Base-by-base conservation (phyloP, 108 stramenopile species). In the Nitzschia putrida region DNA sequence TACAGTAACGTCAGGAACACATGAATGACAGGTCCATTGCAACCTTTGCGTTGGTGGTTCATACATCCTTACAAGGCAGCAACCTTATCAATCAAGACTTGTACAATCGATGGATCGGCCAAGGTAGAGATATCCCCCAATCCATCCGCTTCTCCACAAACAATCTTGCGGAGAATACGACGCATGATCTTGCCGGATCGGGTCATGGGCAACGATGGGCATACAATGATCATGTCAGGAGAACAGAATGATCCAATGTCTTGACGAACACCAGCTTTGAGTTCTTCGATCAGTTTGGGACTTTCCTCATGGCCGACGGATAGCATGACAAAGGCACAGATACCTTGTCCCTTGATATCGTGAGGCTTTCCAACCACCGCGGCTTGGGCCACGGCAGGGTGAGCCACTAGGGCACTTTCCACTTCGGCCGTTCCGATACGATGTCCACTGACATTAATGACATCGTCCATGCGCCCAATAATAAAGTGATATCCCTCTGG, bases 401-500 rank as follows among this genome's bases (percentile, higher is more conserved):
- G 94, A 0, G 81, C 86, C 41, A 98, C 97, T 20, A 99, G 83
- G 8, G 97, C 97, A 43, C 85, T 86, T 71, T 98, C 98, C 10
- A 98, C 93, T 68, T 93, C 89, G 8, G 96, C 97, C n/a, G 95
- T 95, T 56, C 97, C 97, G 71, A 98, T 96, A 34, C 97, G 84
- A 77, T 98, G 98, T 9, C 99, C 99, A 56, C 93, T 95, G 40
- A 85, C 84, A 85, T 99, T 99, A 21, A 99, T 76, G 6, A 99
- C 97, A 67, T 98, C 97, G 63, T 99, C 97, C 56, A 97, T 91
- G 47, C 97, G 94, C 4, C 97, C 98, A 63, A 96, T 98, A 63
- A 99, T 97, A 80, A 90, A 98, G 76, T 96, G 92, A 73, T 86
- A 95, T 24, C 97, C 99, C 76, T 99, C 94, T 34, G 82, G 74